Evolutionary conservation across 1,139 yeast species (phyloP).

Genomic region (Taphrina sp.): DNA sequence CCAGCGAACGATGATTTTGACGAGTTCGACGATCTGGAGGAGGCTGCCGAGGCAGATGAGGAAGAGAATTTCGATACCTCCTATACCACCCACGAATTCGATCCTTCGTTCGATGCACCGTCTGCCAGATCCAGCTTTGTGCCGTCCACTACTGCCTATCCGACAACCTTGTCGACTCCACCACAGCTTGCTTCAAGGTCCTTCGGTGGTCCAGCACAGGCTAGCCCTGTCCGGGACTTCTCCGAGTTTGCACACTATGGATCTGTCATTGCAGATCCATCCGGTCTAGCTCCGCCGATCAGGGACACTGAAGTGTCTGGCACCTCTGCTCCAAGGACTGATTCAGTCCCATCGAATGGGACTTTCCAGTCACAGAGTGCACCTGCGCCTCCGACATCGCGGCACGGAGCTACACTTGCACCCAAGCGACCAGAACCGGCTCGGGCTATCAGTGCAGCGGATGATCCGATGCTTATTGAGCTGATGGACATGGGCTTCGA

Average conservation of each 20-base stretch:
- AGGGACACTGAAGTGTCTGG: neutral
- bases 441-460: slow-evolving; percentile 21
- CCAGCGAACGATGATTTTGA: slow-evolving; percentile 13
- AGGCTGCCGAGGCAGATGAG: slow-evolving; percentile 23
- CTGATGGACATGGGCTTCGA: slow-evolving; percentile 88
- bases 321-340: too few relatives aligned
- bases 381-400: slow-evolving; percentile 13
- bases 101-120: slow-evolving; percentile 18
- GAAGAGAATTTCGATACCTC: slow-evolving; percentile 21
- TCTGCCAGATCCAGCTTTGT: slow-evolving; percentile 16
- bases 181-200: neutral
- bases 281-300: slow-evolving; percentile 13
- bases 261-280: slow-evolving; percentile 15
- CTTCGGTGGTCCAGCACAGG: neutral
- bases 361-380: neutral
- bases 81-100: slow-evolving; percentile 23
- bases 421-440: slow-evolving; percentile 24
- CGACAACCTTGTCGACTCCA: too few relatives aligned
- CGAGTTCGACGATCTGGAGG: slow-evolving; percentile 32
- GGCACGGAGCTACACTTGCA: slow-evolving; percentile 16
- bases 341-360: neutral
- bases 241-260: slow-evolving; percentile 29
- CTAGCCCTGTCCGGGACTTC: slow-evolving; percentile 24
- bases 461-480: slow-evolving; percentile 51
- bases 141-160: neutral